Conservation (phyloP, 345 rosid genomes). For the Lepidium africanum region DNA sequence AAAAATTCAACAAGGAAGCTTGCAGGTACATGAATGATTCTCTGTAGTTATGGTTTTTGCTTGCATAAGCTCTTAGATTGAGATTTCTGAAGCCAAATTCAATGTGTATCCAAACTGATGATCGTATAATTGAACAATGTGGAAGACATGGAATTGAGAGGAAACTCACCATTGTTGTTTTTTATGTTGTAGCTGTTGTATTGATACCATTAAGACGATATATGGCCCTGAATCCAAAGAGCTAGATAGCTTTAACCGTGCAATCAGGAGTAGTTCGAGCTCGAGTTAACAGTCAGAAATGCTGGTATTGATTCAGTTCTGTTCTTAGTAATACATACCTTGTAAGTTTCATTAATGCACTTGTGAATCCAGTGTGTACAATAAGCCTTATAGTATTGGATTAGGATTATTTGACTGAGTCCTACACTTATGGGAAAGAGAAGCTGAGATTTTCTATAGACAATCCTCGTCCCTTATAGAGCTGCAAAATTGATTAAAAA, state of each 20-base stretch:
- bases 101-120: background rate
- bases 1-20: conserved; percentile 68
- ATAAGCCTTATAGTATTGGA: background rate
- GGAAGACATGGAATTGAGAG: background rate
- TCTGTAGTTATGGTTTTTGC: background rate
- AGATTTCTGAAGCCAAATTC: background rate
- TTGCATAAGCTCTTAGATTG: background rate
- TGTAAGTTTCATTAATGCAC: background rate
- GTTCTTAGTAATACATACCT: background rate
- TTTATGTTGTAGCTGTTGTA: conserved; percentile 41
- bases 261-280: conserved; percentile 30
- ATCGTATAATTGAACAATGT: background rate
- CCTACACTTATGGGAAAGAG: background rate
- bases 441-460: background rate
- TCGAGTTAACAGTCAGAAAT: background rate
- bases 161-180: background rate
- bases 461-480: background rate
- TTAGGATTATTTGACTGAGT: background rate
- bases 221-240: conserved; percentile 62
- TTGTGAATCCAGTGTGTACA: background rate
- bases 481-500: conserved; percentile 8
- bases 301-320: conserved; percentile 3
- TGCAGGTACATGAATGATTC: conserved; percentile 33
- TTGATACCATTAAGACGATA: conserved; percentile 62
- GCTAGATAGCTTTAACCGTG: conserved; percentile 44